Conservation (phyloP, 2,329 filamentous ascomycete species). For the Neofusicoccum sp. region DNA sequence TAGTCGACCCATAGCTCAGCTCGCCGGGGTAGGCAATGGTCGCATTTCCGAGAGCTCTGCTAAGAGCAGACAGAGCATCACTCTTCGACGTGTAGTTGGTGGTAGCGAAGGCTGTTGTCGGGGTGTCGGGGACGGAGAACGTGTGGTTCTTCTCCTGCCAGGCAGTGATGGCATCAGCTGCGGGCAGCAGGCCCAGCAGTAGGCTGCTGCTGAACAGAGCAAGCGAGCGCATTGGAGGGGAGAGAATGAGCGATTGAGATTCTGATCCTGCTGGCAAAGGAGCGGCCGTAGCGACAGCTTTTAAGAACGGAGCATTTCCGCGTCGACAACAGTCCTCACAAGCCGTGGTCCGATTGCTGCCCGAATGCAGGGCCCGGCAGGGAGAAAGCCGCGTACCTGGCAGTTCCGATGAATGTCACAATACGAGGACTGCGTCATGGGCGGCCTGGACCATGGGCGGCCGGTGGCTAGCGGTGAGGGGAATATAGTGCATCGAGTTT, state of each 20-base stretch:
- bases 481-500: neutral
- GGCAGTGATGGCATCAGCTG: slow-evolving; percentile 5
- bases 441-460: neutral
- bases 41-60: neutral
- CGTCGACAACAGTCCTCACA: neutral
- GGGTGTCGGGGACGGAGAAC: slow-evolving; percentile 1
- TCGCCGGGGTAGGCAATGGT: slow-evolving; percentile 4
- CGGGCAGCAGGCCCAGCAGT: slow-evolving; percentile 11
- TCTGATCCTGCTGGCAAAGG: neutral
- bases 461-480: neutral
- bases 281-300: neutral
- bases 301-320: neutral
- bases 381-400: neutral
- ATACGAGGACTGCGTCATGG: neutral
- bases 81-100: slow-evolving; percentile 1
- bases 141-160: slow-evolving; percentile 12
- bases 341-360: neutral
- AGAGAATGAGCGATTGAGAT: neutral
- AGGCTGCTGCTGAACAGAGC: slow-evolving; percentile 6
- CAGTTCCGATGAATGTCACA: neutral
- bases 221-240: neutral
- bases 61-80: slow-evolving; percentile 4
- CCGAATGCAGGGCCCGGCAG: neutral
- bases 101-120: neutral
- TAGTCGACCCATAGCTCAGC: slow-evolving; percentile 3